These are phyloP conservation scores for Syzygium grande DNA, from an alignment of 345 rosid genomes.

Conservation along the genomic window DNA sequence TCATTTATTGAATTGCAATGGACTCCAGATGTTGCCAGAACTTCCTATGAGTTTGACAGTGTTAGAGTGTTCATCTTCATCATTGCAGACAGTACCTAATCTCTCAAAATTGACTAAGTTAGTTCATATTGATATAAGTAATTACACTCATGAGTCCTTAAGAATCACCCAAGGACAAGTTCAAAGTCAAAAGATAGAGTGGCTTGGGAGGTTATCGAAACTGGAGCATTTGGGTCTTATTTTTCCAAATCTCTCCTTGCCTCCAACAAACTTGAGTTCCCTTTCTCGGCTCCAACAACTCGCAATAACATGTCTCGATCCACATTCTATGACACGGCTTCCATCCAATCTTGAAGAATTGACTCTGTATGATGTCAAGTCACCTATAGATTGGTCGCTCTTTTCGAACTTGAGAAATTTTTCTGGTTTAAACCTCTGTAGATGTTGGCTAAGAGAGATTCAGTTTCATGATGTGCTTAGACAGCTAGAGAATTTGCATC, in stretches of 20 bases:
- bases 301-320: neutral
- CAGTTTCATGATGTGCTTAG: neutral
- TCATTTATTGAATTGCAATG: neutral
- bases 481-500: neutral
- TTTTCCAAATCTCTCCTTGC: neutral
- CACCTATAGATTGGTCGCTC: neutral
- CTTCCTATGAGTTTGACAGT: neutral
- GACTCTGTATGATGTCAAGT: neutral
- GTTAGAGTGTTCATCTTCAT: neutral
- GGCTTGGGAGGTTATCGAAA: neutral
- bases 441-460: neutral
- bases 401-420: neutral
- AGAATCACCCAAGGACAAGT: neutral
- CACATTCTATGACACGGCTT: neutral
- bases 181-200: neutral
- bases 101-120: neutral
- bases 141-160: neutral
- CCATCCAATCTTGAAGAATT: neutral
- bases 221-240: neutral
- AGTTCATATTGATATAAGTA: neutral
- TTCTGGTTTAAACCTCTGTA: neutral
- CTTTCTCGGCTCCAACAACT: neutral
- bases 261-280: neutral
- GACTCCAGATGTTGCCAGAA: neutral
- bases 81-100: neutral